Evolutionary conservation across 169 alveolate genomes (phyloP), one percentile per base, ranked within the genome.

Genomic region (Pseudocohnilembus persalinus): DNA sequence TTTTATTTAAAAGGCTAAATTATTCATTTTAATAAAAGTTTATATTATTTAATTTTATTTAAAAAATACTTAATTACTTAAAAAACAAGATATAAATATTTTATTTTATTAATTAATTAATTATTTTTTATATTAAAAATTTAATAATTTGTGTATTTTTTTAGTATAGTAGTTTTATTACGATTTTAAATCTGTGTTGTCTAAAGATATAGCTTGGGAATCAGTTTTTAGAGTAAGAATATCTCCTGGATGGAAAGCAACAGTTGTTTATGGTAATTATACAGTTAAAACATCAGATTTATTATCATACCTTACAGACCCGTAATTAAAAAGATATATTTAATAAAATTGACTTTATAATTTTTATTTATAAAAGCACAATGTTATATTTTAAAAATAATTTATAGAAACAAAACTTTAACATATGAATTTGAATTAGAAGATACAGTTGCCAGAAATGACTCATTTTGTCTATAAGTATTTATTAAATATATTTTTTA

Each of bases 201-300:
- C 29, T 1, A 89, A 92, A 84, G 89, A 88, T 27, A 85, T 90
- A 35, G 95, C 95, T 24, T 99, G 99, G 99, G 99, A 99, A 89
- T 97, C 99, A 0, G 99, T 98, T 49, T 97, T 98, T 98, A 95
- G 99, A 84, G 91, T 98, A 33, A 95, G 99, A 65, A 96, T 96
- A 31, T 96, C 99, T 64, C 86, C 95, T 34, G 99, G 99, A 1
- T 98, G 98, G 98, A 96, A 95, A 88, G 93, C 97, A 65, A 91
- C 97, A 35, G 91, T 96, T 74, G 95, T 98, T 90, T 95, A 92
- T 88, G 99, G 99, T 27, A 97, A 98, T 90, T 96, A 97, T 89
- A 34, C 92, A 30, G 83, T 88, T 24, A 93, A 92, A 73, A 91
- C 93, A 29, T 77, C 84, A 34, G 93, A 91, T 81, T 78, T 90